Percentiles rank a stretch among this genome's conserved stretches.
phyloP scores from a whole-genome alignment of 805 yeast species.

The Yarrowia osloensis region DNA sequence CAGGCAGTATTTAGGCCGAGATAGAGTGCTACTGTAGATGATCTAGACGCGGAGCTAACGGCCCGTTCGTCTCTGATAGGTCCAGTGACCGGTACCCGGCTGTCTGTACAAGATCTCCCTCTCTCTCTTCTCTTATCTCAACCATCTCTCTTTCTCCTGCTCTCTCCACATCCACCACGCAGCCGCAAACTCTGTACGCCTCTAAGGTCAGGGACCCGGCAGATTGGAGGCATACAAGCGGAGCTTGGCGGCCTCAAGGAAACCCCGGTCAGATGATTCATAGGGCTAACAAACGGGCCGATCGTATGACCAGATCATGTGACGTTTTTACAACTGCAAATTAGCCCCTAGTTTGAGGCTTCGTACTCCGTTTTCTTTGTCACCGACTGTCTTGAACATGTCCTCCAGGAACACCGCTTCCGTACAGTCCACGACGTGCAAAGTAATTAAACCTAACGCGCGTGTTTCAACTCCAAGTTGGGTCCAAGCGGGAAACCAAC shows the following conservation, averaged over 20 bases:
- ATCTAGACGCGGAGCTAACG: no score
- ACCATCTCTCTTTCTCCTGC: background rate
- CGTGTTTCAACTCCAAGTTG: no score
- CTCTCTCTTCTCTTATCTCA: background rate
- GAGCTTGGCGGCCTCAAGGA: background rate
- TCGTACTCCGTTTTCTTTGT: no score
- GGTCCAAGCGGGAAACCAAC: no score
- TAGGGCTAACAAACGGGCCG: background rate
- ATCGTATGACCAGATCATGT: background rate
- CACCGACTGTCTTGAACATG: no score
- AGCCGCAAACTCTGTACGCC: background rate
- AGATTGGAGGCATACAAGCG: background rate
- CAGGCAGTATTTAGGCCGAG: no score
- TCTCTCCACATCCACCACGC: background rate
- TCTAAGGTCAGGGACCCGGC: slow-evolving; percentile 11
- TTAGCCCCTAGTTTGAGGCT: no score
- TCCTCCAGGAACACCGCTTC: background rate
- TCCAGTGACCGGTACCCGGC: no score
- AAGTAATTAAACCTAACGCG: slow-evolving; percentile 9
- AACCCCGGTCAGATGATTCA: background rate
- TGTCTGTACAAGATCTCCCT: no score
- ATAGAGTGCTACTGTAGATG: no score
- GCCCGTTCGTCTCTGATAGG: no score
- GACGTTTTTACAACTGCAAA: no score
- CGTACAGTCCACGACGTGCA: background rate